Evolutionary conservation across 257 asterid genomes (phyloP).

Genomic region (Scutellaria minor): DNA sequence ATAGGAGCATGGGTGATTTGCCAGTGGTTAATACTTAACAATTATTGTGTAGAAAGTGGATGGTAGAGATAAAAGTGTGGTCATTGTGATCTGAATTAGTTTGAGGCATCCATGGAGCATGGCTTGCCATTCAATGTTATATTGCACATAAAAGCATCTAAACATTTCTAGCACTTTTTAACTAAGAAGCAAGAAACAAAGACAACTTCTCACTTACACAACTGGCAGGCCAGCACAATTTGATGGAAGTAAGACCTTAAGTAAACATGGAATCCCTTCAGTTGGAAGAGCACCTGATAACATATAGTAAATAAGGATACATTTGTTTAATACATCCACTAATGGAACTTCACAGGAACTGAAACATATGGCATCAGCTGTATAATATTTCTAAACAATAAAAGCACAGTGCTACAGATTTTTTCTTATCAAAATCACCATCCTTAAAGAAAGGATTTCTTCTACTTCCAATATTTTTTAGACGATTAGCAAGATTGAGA

Average conservation of each 20-base stretch:
- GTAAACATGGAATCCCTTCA: slow-evolving; percentile 96
- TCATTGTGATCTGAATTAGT: slow-evolving; percentile 12
- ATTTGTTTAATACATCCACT: not conserved
- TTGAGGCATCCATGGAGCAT: no score
- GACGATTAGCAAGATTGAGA: slow-evolving; percentile 3
- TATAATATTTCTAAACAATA: not conserved
- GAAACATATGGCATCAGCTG: slow-evolving; percentile 1
- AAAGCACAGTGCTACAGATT: not conserved
- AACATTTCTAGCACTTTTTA: no score
- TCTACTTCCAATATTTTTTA: not conserved
- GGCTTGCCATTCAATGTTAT: no score
- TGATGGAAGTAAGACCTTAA: slow-evolving; percentile 86
- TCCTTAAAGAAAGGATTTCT: slow-evolving; percentile 1
- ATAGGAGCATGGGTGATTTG: not conserved
- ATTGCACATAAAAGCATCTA: no score
- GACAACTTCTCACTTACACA: slow-evolving; percentile 59
- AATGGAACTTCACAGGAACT: not conserved
- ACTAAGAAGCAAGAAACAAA: no score
- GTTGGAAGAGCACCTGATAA: slow-evolving; percentile 90
- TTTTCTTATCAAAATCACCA: not conserved
- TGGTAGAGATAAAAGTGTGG: not conserved
- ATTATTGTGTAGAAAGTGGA: slow-evolving; percentile 6
- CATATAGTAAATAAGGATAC: slow-evolving; percentile 11
- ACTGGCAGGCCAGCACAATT: slow-evolving; percentile 86
- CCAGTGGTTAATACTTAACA: not conserved